Percentiles rank a stretch among this genome's conserved stretches.
Evolutionary conservation across 371 early-diverging fungal genomes (phyloP).

Genomic region (Chytridium lagenaria): DNA sequence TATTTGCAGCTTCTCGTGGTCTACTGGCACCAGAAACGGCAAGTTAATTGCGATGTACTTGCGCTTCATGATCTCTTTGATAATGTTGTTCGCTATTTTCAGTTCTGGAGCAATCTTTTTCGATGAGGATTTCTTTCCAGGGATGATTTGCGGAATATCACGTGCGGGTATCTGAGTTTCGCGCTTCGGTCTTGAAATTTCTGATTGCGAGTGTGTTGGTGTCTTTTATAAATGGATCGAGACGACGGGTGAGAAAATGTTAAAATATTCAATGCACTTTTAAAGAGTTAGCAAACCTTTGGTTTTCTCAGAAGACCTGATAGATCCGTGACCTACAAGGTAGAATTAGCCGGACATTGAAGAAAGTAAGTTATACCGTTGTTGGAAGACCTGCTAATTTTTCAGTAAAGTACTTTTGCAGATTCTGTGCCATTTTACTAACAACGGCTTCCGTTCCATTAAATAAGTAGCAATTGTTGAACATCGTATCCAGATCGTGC

Average conservation of each 20-base stretch:
- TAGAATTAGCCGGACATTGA: slow-evolving; percentile 9
- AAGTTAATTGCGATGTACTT: slow-evolving; percentile 42
- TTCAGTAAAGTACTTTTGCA: slow-evolving; percentile 76
- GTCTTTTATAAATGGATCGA: too few relatives aligned
- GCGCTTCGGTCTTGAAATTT: slow-evolving; percentile 41
- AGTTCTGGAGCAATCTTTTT: slow-evolving; percentile 38
- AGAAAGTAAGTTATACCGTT: slow-evolving; percentile 33
- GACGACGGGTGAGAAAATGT: too few relatives aligned
- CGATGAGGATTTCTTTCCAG: slow-evolving; percentile 3
- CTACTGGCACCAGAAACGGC: slow-evolving; percentile 90
- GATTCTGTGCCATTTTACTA: slow-evolving; percentile 73
- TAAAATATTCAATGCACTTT: too few relatives aligned
- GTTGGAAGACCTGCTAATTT: slow-evolving; percentile 73
- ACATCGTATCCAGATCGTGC: slow-evolving; percentile 77
- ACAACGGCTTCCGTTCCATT: slow-evolving; percentile 84
- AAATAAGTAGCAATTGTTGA: slow-evolving; percentile 90
- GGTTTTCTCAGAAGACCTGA: background rate
- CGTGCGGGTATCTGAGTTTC: slow-evolving; percentile 42
- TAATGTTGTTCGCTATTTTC: slow-evolving; percentile 68
- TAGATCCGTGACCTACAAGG: background rate
- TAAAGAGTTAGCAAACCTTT: slow-evolving; percentile 10
- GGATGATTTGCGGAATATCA: slow-evolving; percentile 3
- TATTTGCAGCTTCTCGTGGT: slow-evolving; percentile 86
- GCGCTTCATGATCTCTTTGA: slow-evolving; percentile 81
- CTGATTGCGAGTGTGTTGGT: slow-evolving; percentile 12